Percentiles rank a stretch among this genome's conserved stretches.
phyloP scores from a whole-genome alignment of 306 rosid species.

The Rubus parviflorus region DNA sequence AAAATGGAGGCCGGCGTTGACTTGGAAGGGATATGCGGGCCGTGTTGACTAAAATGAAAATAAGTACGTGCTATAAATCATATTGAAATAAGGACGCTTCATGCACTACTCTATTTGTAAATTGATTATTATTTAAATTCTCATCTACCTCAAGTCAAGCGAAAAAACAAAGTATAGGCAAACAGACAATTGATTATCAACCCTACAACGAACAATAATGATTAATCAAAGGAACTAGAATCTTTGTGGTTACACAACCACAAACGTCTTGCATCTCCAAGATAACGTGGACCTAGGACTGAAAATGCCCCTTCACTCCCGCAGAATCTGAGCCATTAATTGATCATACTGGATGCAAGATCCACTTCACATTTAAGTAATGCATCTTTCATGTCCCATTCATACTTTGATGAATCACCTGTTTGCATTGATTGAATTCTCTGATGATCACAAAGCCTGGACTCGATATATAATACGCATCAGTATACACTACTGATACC shows the following conservation, averaged over 20 bases:
- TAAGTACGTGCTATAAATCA: no score
- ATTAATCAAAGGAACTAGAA: not conserved
- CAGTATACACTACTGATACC: not conserved
- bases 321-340: not conserved
- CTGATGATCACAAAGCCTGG: conserved; percentile 9
- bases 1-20: no score
- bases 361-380: not conserved
- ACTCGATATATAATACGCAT: not conserved
- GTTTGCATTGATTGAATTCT: not conserved
- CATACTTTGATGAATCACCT: conserved; percentile 4
- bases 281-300: conserved; percentile 27
- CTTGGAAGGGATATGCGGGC: no score
- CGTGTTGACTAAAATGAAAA: no score
- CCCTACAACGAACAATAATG: not conserved
- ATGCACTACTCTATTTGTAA: no score
- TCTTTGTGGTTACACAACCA: conserved; percentile 3
- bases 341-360: conserved; percentile 4
- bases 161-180: not conserved
- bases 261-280: conserved; percentile 24
- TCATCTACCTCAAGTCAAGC: not conserved
- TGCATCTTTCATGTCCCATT: conserved; percentile 7
- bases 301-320: not conserved
- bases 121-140: not conserved
- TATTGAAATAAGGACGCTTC: no score
- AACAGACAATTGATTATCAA: conserved; percentile 12